These are phyloP conservation scores for Botrytis byssoidea DNA, from an alignment of 2,329 filamentous ascomycete genomes.

Conservation along the genomic window DNA sequence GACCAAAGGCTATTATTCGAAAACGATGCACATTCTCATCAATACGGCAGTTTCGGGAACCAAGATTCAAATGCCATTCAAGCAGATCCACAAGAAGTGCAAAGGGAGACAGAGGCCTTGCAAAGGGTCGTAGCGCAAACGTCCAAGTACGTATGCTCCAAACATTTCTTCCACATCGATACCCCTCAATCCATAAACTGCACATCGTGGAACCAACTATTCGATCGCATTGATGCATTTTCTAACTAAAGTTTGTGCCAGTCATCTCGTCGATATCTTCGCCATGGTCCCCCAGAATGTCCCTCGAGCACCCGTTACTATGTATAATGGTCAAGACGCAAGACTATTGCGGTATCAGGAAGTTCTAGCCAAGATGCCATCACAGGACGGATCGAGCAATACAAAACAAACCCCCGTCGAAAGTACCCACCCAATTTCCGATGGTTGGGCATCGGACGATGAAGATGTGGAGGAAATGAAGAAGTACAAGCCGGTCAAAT, in stretches of 20 bases:
- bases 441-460: constrained; percentile 47
- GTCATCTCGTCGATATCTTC: constrained; percentile 67
- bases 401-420: constrained; percentile 35
- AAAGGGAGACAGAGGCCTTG: constrained; percentile 63
- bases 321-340: constrained; percentile 54
- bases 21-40: constrained; percentile 55
- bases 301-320: constrained; percentile 38
- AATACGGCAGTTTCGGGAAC: constrained; percentile 64
- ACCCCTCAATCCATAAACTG: background rate
- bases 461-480: constrained; percentile 38
- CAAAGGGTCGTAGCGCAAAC: constrained; percentile 63
- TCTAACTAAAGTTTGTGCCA: constrained; percentile 38
- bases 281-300: constrained; percentile 58
- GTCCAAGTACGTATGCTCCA: constrained; percentile 51
- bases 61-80: constrained; percentile 50
- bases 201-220: background rate
- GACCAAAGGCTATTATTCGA: constrained; percentile 55
- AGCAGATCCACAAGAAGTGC: constrained; percentile 60
- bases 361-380: constrained; percentile 58
- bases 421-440: constrained; percentile 31
- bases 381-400: constrained; percentile 46
- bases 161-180: constrained; percentile 20
- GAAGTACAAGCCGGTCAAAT: constrained; percentile 36
- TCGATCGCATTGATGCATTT: background rate
- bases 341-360: constrained; percentile 59